phyloP scores from a whole-genome alignment of 768 basidiomycete species.

The Dioszegia aurantiaca region DNA sequence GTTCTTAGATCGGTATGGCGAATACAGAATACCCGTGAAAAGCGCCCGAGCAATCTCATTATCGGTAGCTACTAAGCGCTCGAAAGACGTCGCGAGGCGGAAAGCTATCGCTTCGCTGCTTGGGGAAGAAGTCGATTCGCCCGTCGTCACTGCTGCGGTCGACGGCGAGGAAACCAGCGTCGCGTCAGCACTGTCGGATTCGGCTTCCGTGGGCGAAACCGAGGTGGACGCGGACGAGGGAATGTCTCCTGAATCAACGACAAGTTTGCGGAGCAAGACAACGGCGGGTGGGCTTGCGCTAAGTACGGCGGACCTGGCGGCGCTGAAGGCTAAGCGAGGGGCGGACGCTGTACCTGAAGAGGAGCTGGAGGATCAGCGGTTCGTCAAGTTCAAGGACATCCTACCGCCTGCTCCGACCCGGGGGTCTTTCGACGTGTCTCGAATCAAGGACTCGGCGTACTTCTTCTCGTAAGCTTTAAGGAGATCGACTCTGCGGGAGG shows the following conservation, averaged over 20 bases:
- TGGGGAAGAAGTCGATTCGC: constrained; percentile 9
- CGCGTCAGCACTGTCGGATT: background rate
- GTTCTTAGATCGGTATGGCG: constrained; percentile 75
- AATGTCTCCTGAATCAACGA: background rate
- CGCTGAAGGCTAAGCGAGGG: constrained; percentile 5
- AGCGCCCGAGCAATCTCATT: constrained; percentile 30
- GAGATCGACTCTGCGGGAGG: too few relatives aligned
- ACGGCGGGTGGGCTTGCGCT: background rate
- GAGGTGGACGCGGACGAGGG: constrained; percentile 6
- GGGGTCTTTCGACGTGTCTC: constrained; percentile 78
- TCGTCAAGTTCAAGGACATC: constrained; percentile 69
- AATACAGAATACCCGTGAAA: constrained; percentile 52
- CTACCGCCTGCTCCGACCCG: constrained; percentile 78
- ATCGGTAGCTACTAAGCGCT: constrained; percentile 32
- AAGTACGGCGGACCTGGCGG: constrained; percentile 6
- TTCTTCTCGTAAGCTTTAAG: constrained; percentile 73
- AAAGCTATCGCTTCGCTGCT: constrained; percentile 7
- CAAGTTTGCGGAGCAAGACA: background rate
- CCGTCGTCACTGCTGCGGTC: constrained; percentile 8
- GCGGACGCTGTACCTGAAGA: constrained; percentile 13
- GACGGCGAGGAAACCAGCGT: constrained; percentile 3
- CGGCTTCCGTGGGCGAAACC: background rate
- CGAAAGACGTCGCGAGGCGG: constrained; percentile 27
- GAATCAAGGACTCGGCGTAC: constrained; percentile 76
- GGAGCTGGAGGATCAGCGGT: constrained; percentile 51